Base-by-base conservation (phyloP, 2,329 filamentous ascomycete species). In the Clonostachys rhizophaga region DNA sequence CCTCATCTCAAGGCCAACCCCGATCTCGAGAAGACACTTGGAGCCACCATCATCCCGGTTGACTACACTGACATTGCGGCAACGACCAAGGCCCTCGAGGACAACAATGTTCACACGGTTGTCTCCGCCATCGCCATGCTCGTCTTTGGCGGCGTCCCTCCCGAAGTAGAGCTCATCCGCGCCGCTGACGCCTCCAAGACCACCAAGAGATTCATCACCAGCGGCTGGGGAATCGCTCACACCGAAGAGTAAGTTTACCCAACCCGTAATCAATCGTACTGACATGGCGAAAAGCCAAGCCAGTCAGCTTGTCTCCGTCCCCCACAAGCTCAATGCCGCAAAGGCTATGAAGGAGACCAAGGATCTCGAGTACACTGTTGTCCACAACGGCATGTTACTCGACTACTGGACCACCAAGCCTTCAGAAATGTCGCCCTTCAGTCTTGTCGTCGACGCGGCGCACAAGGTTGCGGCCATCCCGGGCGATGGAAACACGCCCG, bases 391-490 rank as follows among this genome's bases (percentile, higher is more conserved):
- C 5, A 70, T 65, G 48, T 74, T 75, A 52, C 60, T 74, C 53
- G 72, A 75, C 50, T 74, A 73, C 53, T 75, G 69, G 65, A 34
- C 58, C 63, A 47, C 69, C 69, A 3, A 49, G 57, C 13, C 51
- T 67, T 40, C 57, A 61, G 47, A 42, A 52, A 52, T 77, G 46
- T 47, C 58, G 4, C 66, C 64, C 3, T 60, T 64, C 44, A 59
- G 65, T 1, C 66, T 74, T 13, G 64, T 69, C 5, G 50, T 78
- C 17, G 72, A 78, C 52, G 65, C 77, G 11, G 47, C 55, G 5
- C 62, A 64, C 49, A 67, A 70, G 12, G 59, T 58, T 4, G 76
- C 76, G 1, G 72, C 67, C 11, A 70, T 79, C 17, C 75, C 76
- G 0, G 75, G 73, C 0, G 61, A 68, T 18, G 78, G 78, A 0